Base-by-base conservation (phyloP, 2,329 filamentous ascomycete genomes). In the Colletotrichum incanum region DNA sequence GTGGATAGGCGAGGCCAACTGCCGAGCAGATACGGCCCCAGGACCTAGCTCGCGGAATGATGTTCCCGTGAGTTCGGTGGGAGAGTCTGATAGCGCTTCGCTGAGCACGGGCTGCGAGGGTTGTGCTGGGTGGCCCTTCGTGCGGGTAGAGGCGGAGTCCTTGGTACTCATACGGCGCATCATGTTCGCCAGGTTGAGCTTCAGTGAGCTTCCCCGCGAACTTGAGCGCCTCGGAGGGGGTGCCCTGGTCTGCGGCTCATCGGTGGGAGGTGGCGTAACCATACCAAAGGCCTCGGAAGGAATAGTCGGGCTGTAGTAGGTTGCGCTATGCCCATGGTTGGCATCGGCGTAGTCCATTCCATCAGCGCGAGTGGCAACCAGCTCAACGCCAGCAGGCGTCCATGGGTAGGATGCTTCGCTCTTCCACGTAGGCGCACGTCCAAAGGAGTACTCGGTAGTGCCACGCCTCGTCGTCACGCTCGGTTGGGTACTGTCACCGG, bases 231-330 rank as follows among this genome's bases (percentile, higher is more conserved):
- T 74, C 18, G 75, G 73, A 16, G 70, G 58, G 67, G 41, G 75
- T 43, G 43, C 61, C 4, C 28, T 52, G 23, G 31, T 64, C 31
- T 43, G 52, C 6, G 65, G 67, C 50, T 75, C 73, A 39, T 74
- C 68, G 11, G 65, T 68, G 23, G 77, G 76, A 26, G 79, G 76
- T 16, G 76, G 75, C 12, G 79, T 73, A 16, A 78, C 75, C 82
- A 84, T 84, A 73, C 82, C 82, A 72, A 84, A 84, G 6, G 81
- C 82, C 64, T 82, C 81, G 3, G 82, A 83, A 2, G 83, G 82
- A 55, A 85, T 80, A 3, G 80, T 80, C 16, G 81, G 79, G 60
- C 82, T 83, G 74, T 85, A 85, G 71, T 85, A 85, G 69, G 84
- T 82, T 54, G 82, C 82, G 64, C 78, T 85, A 49, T 75, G 73